Percentiles rank a stretch among this genome's conserved stretches.
phyloP scores from a whole-genome alignment of 2,329 filamentous ascomycete species.

The Neospermospora avenae region DNA sequence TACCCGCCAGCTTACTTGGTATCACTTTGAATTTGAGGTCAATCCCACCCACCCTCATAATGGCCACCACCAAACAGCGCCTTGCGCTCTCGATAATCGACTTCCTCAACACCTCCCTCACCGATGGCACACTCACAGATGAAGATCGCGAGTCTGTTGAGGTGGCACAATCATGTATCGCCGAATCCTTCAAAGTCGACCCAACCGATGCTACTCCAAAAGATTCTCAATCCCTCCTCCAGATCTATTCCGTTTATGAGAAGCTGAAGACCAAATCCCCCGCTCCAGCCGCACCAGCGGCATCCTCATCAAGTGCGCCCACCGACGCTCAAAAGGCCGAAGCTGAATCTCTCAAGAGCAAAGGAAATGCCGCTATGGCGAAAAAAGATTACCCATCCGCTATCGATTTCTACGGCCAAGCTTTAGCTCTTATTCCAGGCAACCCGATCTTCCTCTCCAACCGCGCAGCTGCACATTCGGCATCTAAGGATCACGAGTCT shows the following conservation, averaged over 20 bases:
- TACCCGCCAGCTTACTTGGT: not conserved
- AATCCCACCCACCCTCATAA: slow-evolving; percentile 1
- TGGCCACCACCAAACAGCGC: slow-evolving; percentile 57
- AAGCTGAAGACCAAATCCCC: slow-evolving; percentile 65
- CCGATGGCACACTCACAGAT: slow-evolving; percentile 80
- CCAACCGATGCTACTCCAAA: slow-evolving; percentile 74
- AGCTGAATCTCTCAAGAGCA: slow-evolving; percentile 83
- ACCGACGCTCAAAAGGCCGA: slow-evolving; percentile 64
- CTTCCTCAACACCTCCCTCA: slow-evolving; percentile 80
- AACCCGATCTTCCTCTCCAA: slow-evolving; percentile 98
- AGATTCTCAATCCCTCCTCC: slow-evolving; percentile 80
- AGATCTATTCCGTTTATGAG: slow-evolving; percentile 95
- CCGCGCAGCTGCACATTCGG: slow-evolving; percentile 90
- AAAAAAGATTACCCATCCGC: slow-evolving; percentile 83
- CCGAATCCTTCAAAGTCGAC: slow-evolving; percentile 93
- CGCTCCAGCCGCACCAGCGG: slow-evolving; percentile 40
- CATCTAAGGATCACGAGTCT: slow-evolving; percentile 76
- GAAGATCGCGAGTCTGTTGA: slow-evolving; percentile 95
- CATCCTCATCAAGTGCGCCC: slow-evolving; percentile 26
- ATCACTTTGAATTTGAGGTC: not conserved
- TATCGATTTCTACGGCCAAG: slow-evolving; percentile 84
- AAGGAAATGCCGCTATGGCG: slow-evolving; percentile 93
- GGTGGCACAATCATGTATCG: slow-evolving; percentile 90
- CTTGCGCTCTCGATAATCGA: slow-evolving; percentile 96
- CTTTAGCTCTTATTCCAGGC: slow-evolving; percentile 72